These are phyloP conservation scores for Fusarium paranaense DNA, from an alignment of 2,329 filamentous ascomycete species.

Conservation along the genomic window DNA sequence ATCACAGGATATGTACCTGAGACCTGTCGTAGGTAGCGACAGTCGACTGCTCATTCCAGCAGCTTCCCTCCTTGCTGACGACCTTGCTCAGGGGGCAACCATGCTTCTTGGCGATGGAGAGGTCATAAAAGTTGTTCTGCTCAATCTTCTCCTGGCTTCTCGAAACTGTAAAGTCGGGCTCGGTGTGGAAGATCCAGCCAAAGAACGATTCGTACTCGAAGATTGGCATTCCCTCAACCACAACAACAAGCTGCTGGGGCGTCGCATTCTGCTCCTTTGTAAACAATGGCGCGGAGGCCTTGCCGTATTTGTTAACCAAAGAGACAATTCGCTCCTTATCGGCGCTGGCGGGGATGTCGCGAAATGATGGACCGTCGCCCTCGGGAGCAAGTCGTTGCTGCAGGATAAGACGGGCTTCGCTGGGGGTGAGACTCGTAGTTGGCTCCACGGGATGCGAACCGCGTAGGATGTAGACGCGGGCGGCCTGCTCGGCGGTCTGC, in stretches of 20 bases:
- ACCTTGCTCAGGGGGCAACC: slow-evolving; percentile 54
- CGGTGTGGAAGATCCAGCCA: slow-evolving; percentile 49
- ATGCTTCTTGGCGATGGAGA: slow-evolving; percentile 51
- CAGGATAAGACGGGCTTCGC: slow-evolving; percentile 68
- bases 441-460: slow-evolving; percentile 44
- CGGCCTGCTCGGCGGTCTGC: slow-evolving; percentile 58
- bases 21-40: slow-evolving; percentile 58
- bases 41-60: slow-evolving; percentile 59
- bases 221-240: slow-evolving; percentile 67
- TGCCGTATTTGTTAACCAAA: slow-evolving; percentile 71
- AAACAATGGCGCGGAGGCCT: slow-evolving; percentile 64
- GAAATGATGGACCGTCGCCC: slow-evolving; percentile 61
- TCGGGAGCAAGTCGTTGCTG: slow-evolving; percentile 66
- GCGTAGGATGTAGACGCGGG: slow-evolving; percentile 67
- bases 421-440: slow-evolving; percentile 60
- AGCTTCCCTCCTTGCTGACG: slow-evolving; percentile 56
- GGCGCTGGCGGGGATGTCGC: slow-evolving; percentile 56
- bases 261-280: slow-evolving; percentile 44
- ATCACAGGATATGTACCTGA: slow-evolving; percentile 50
- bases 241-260: slow-evolving; percentile 68
- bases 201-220: slow-evolving; percentile 58
- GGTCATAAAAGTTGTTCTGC: slow-evolving; percentile 54
- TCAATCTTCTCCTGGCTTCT: slow-evolving; percentile 59
- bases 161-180: slow-evolving; percentile 62
- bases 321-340: slow-evolving; percentile 62